These are phyloP conservation scores for Macrolepiota dolichaula DNA, from an alignment of 768 basidiomycete genomes.

Conservation along the genomic window DNA sequence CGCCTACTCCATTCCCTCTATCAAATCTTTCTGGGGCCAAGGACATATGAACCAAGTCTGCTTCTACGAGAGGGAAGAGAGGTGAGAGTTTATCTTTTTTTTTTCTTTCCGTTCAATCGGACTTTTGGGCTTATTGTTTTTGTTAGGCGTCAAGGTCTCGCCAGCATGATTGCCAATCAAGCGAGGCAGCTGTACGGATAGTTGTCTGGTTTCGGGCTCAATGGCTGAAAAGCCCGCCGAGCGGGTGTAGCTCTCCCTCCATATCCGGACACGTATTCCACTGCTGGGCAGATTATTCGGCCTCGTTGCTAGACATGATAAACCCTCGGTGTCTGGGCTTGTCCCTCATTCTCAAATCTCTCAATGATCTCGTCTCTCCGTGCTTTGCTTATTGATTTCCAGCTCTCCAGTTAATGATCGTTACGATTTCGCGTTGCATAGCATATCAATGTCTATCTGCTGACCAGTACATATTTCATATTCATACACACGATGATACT, in stretches of 20 bases:
- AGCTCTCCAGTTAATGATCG: no score
- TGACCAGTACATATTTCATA: no score
- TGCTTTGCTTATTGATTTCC: no score
- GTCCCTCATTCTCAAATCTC: not conserved
- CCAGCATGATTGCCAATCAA: not conserved
- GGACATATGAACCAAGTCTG: conserved; percentile 17
- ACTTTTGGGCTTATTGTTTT: not conserved
- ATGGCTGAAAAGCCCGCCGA: not conserved
- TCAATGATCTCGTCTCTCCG: no score
- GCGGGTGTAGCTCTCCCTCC: not conserved
- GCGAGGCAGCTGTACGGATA: not conserved
- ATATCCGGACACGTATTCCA: not conserved
- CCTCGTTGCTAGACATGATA: not conserved
- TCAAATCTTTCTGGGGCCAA: conserved; percentile 29
- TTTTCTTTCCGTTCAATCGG: no score
- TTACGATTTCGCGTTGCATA: no score
- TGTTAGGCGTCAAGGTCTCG: not conserved
- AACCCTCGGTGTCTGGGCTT: not conserved
- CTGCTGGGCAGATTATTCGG: not conserved
- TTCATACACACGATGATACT: no score
- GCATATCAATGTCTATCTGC: no score
- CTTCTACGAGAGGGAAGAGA: no score
- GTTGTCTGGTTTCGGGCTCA: not conserved
- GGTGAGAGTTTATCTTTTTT: not conserved
- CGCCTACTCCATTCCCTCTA: conserved; percentile 29